Evolutionary conservation across 805 yeast genomes (phyloP), one percentile per base, ranked within the genome.

Genomic region (Middelhovenomyces tepae): DNA sequence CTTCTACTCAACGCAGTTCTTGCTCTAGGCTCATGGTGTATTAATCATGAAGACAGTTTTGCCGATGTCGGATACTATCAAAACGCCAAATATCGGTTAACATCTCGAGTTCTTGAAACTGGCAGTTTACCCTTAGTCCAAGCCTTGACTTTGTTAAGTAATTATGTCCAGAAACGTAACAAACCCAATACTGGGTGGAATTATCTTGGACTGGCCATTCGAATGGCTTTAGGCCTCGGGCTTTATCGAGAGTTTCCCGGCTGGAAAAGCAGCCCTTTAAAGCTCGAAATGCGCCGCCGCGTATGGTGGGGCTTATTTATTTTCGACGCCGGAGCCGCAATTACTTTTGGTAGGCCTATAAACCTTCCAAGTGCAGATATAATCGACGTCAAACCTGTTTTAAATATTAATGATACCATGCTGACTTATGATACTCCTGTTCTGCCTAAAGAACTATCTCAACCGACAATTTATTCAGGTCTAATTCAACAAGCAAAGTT

Each of bases 141-240:
- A 29, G 67, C 78, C 1, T 56, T 74, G 22, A 62, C 73, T 4
- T 48, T 77, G 22, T 50, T 78, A 32, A 67, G 78, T 37, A 71
- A 71, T 42, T 78, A 76, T 53, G 69, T 73, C 7, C 81, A 73
- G 47, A 74, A 74, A 53, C 62, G 80, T 31, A 72, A 75, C 44
- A 73, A 73, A 43, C 77, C 79, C 35, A 76, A 76, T 51, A 68
- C 82, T 0, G 78, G 78, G 16, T 78, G 83, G 79, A 73, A 73
- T 44, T 74, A 71, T 42, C 56, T 75, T 22, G 84, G 85, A 8
- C 56, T 74, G 11, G 77, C 81, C 0, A 66, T 73, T 6, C 59
- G 79, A 40, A 75, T 77, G 78, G 82, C 84, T 0, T 59, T 72
- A 44, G 75, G 79, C 0, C 50, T 78, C 25, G 86, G 84, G 3